Evolutionary conservation across 192 early-diverging fungal species (phyloP).

Genomic region (Backusella sp.): DNA sequence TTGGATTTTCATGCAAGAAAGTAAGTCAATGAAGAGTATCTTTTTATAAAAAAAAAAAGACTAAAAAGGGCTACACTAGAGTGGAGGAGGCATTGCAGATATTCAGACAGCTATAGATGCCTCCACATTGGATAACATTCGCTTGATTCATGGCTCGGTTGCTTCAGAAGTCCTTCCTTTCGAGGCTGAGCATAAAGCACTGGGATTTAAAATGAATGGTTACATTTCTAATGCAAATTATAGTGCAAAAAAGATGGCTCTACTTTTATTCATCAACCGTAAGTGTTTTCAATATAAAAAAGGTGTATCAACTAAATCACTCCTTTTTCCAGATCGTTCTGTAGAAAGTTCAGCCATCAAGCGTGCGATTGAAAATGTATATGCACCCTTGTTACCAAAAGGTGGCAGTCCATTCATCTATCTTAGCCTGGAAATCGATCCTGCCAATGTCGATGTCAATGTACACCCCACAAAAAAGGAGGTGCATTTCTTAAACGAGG

Average conservation of each 20-base stretch:
- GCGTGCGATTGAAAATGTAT: conserved; percentile 79
- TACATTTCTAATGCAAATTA: conserved; percentile 88
- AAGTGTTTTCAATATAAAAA: conserved; percentile 39
- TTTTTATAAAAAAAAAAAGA: not conserved
- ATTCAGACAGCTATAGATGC: conserved; percentile 66
- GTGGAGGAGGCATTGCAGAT: conserved; percentile 72
- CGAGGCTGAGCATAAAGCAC: conserved; percentile 43
- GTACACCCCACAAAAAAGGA: conserved; percentile 97
- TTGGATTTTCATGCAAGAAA: conserved; percentile 91
- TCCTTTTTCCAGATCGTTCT: conserved; percentile 68
- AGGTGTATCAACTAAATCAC: too few relatives aligned
- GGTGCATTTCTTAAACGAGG: conserved; percentile 92
- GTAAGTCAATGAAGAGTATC: conserved; percentile 32
- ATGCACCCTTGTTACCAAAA: conserved; percentile 79
- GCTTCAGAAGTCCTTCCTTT: conserved; percentile 77
- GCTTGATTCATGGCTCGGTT: conserved; percentile 81
- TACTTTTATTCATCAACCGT: conserved; percentile 97
- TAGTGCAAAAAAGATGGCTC: conserved; percentile 78
- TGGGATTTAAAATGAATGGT: conserved; percentile 69
- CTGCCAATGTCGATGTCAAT: conserved; percentile 94
- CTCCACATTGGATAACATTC: conserved; percentile 73
- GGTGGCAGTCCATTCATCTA: conserved; percentile 90
- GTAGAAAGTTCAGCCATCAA: conserved; percentile 86
- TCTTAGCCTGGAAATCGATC: conserved; percentile 82
- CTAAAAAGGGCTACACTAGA: too few relatives aligned